Percentiles rank a stretch among this genome's conserved stretches.
Evolutionary conservation across 768 basidiomycete genomes (phyloP).

Genomic region (Lactarius pseudohatsudake): DNA sequence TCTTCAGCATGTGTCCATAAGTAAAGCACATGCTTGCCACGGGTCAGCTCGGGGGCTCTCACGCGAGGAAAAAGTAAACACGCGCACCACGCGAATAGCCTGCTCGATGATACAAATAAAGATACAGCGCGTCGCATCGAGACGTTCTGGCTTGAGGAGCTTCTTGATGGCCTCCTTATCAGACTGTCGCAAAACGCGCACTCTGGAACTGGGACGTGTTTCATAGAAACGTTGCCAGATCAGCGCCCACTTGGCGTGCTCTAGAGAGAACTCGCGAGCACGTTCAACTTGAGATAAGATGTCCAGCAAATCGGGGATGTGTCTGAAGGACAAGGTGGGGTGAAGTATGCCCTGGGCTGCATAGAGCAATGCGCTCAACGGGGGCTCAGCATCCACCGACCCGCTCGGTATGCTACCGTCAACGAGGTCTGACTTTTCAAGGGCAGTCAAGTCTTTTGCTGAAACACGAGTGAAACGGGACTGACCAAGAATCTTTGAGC

Average conservation of each 20-base stretch:
- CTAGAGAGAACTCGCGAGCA: constrained; percentile 18
- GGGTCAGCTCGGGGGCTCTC: not conserved
- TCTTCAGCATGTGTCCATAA: constrained; percentile 26
- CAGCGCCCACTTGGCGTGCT: constrained; percentile 24
- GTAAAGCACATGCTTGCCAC: constrained; percentile 18
- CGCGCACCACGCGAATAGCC: constrained; percentile 13
- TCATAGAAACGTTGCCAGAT: constrained; percentile 25
- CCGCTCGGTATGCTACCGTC: constrained; percentile 9
- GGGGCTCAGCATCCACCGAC: constrained; percentile 5
- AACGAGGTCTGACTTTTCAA: constrained; percentile 21
- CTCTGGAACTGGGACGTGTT: constrained; percentile 11
- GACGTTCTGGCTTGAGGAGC: constrained; percentile 23
- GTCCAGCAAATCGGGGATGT: constrained; percentile 24
- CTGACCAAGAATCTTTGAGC: constrained; percentile 16
- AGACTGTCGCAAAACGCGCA: constrained; percentile 23
- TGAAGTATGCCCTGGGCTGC: constrained; percentile 18
- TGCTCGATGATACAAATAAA: constrained; percentile 21
- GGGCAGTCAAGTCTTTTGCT: constrained; percentile 4
- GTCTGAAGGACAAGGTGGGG: constrained; percentile 20
- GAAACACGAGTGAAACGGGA: not conserved
- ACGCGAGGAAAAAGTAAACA: not conserved
- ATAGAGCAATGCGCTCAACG: constrained; percentile 13
- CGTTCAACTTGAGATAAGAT: constrained; percentile 27
- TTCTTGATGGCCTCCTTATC: constrained; percentile 21
- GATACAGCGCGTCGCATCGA: constrained; percentile 15